Conservation (phyloP, 73 alveolate species). For the Paramecium biaurelia region DNA sequence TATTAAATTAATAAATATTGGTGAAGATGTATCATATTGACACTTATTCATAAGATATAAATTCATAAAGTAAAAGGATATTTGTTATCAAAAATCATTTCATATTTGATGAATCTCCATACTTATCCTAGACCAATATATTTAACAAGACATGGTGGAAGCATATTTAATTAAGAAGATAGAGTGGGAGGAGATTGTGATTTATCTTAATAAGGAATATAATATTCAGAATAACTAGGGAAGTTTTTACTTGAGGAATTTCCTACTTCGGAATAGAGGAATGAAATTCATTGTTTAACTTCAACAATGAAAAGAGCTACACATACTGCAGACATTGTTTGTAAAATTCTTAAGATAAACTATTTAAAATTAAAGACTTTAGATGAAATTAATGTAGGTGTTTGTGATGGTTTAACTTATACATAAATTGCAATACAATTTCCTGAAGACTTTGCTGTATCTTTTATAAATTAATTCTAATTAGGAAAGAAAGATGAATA, state of each 20-base stretch:
- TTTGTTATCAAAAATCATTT: not conserved
- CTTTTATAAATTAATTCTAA: not conserved
- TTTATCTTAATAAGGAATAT: conserved; percentile 49
- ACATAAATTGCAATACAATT: conserved; percentile 62
- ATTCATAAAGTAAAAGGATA: conserved; percentile 49
- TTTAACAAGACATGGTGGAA: conserved; percentile 77
- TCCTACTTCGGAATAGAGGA: not conserved
- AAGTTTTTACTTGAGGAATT: conserved; percentile 10
- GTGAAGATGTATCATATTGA: not conserved
- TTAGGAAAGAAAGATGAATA: conserved; percentile 65
- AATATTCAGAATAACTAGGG: conserved; percentile 49
- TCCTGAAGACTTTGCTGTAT: conserved; percentile 63
- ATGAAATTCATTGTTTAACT: not conserved
- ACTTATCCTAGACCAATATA: conserved; percentile 70
- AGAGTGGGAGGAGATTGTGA: conserved; percentile 68
- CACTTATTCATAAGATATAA: not conserved
- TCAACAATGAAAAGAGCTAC: conserved; percentile 56
- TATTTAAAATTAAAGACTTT: conserved; percentile 54
- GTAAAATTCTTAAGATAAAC: not conserved
- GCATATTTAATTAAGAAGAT: conserved; percentile 64
- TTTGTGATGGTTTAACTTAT: conserved; percentile 80
- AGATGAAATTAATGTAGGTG: conserved; percentile 77
- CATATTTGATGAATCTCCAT: conserved; percentile 67
- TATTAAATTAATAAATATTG: conserved; percentile 52
- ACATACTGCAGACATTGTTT: conserved; percentile 18